These are phyloP conservation scores for Pseudocercospora ulei DNA, from an alignment of 2,329 filamentous ascomycete genomes.

Conservation along the genomic window DNA sequence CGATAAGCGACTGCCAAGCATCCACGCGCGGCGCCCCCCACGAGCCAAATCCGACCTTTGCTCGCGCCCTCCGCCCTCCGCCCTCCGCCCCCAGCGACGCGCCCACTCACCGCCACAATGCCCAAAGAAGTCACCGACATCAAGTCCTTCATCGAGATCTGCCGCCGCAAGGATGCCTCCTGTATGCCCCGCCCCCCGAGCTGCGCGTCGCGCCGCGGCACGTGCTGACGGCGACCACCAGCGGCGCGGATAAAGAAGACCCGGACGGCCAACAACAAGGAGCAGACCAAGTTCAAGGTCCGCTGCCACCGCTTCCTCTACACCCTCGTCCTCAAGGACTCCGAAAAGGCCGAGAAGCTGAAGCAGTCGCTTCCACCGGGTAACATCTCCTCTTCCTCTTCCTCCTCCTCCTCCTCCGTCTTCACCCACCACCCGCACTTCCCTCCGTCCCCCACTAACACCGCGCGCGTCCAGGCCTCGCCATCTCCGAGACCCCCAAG, in stretches of 20 bases:
- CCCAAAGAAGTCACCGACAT: slow-evolving; percentile 96
- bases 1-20: slow-evolving; percentile 5
- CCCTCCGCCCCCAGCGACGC: no score
- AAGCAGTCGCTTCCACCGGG: slow-evolving; percentile 97
- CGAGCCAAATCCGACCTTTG: slow-evolving; percentile 7
- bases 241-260: slow-evolving; percentile 66
- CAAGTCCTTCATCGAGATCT: slow-evolving; percentile 99
- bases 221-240: slow-evolving; percentile 25
- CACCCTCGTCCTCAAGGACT: slow-evolving; percentile 96
- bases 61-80: no score
- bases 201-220: not conserved
- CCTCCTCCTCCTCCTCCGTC: not conserved
- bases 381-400: slow-evolving; percentile 41
- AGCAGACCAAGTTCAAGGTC: slow-evolving; percentile 99
- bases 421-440: not conserved
- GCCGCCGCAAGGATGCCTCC: slow-evolving; percentile 97
- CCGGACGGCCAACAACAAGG: slow-evolving; percentile 56
- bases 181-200: slow-evolving; percentile 57
- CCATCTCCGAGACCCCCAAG: slow-evolving; percentile 52
- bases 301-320: slow-evolving; percentile 87
- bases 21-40: slow-evolving; percentile 11
- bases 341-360: slow-evolving; percentile 99
- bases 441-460: not conserved
- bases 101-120: slow-evolving; percentile 76
- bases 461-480: slow-evolving; percentile 41